Evolutionary conservation across 2,329 filamentous ascomycete species (phyloP).

Genomic region (Phaeoacremonium minimum): DNA sequence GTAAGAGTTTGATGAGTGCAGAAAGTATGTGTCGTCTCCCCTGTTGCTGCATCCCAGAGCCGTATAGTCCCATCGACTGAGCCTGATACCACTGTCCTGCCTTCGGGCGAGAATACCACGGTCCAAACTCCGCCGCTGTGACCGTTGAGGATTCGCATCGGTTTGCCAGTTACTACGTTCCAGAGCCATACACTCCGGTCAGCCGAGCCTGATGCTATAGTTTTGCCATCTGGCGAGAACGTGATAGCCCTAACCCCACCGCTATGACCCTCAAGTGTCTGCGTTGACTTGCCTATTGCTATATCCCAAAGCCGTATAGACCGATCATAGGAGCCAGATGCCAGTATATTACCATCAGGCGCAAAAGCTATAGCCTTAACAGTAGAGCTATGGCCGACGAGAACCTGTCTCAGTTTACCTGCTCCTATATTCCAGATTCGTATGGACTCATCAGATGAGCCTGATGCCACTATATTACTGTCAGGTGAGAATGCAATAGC

Average conservation of each 20-base stretch:
- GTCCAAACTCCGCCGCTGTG: background rate
- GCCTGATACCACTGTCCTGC: background rate
- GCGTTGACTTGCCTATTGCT: background rate
- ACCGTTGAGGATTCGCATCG: background rate
- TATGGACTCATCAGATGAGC: background rate
- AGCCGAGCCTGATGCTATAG: background rate
- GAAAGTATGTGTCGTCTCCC: background rate
- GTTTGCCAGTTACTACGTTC: background rate
- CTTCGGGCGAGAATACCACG: slow-evolving; percentile 1
- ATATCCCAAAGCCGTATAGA: slow-evolving; percentile 1
- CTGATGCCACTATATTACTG: background rate
- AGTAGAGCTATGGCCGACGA: slow-evolving; percentile 1
- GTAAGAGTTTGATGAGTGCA: background rate
- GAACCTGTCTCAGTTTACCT: background rate
- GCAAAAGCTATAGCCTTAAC: slow-evolving; percentile 1
- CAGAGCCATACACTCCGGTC: slow-evolving; percentile 1
- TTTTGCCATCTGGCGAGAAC: slow-evolving; percentile 1
- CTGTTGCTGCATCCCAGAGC: slow-evolving; percentile 1
- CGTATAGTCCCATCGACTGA: slow-evolving; percentile 1
- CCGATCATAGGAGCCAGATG: background rate
- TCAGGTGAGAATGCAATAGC: slow-evolving; percentile 10
- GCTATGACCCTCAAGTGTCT: slow-evolving; percentile 1
- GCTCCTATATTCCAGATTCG: slow-evolving; percentile 5
- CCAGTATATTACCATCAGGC: background rate
- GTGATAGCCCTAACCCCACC: background rate